Percentiles rank a stretch among this genome's conserved stretches.
Conservation (phyloP, 164 flowering plant genomes). For the Aristolochia californica region DNA sequence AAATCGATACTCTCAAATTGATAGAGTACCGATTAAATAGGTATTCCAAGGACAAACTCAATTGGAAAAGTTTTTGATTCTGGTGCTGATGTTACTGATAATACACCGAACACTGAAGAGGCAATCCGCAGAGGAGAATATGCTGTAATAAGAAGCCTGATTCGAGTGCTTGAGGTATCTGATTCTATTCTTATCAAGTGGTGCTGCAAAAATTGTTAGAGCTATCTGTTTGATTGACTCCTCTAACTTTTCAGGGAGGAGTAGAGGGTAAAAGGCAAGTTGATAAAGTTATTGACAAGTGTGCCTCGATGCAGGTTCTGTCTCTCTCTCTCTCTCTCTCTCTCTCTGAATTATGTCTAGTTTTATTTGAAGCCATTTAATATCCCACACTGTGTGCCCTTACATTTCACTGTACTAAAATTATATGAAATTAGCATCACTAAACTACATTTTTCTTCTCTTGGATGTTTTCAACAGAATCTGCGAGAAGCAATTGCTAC, state of each 20-base stretch:
- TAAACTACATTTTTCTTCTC: not conserved
- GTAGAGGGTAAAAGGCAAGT: slow-evolving; percentile 95
- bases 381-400: too few relatives aligned
- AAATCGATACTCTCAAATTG: not conserved
- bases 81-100: slow-evolving; percentile 37
- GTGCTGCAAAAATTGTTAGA: not conserved
- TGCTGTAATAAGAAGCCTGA: slow-evolving; percentile 85
- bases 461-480: slow-evolving; percentile 42
- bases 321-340: not conserved
- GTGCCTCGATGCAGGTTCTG: slow-evolving; percentile 92
- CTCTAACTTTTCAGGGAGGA: slow-evolving; percentile 57
- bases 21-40: slow-evolving; percentile 20
- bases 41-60: slow-evolving; percentile 70
- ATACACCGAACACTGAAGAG: slow-evolving; percentile 75
- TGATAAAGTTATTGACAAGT: slow-evolving; percentile 91
- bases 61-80: slow-evolving; percentile 63
- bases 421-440: not conserved
- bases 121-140: slow-evolving; percentile 91
- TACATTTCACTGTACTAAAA: too few relatives aligned
- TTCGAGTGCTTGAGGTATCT: slow-evolving; percentile 50
- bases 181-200: not conserved
- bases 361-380: too few relatives aligned
- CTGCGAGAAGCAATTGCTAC: slow-evolving; percentile 92
- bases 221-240: not conserved
- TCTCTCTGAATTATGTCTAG: too few relatives aligned